Percentiles rank a stretch among this genome's conserved stretches.
Evolutionary conservation across 2,329 filamentous ascomycete genomes (phyloP).

Genomic region (Fonsecaea multimorphosa): DNA sequence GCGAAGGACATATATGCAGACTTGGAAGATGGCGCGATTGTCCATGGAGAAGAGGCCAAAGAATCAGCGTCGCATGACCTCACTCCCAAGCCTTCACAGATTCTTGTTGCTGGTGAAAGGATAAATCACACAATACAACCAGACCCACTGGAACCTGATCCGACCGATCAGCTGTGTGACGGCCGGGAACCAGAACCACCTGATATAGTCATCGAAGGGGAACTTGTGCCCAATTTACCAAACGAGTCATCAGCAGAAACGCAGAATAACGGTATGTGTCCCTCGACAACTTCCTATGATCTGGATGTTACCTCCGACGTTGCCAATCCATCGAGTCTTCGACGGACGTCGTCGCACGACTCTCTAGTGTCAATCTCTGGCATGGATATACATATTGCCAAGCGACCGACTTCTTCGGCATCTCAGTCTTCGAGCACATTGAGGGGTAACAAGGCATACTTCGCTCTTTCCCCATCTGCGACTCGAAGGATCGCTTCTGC

Average conservation of each 20-base stretch:
- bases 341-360: constrained; percentile 78
- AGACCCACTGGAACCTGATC: constrained; percentile 13
- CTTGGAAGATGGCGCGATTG: background rate
- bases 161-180: background rate
- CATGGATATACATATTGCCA: constrained; percentile 86
- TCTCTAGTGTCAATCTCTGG: constrained; percentile 86
- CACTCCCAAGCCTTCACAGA: constrained; percentile 35
- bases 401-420: constrained; percentile 76
- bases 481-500: constrained; percentile 43
- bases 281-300: background rate
- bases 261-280: background rate
- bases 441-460: constrained; percentile 37
- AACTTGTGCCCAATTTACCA: background rate
- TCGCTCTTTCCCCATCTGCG: constrained; percentile 41
- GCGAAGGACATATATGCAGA: background rate
- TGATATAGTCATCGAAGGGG: constrained; percentile 8
- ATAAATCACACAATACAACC: constrained; percentile 4
- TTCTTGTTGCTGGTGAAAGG: constrained; percentile 17
- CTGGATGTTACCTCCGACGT: constrained; percentile 14
- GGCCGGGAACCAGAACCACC: background rate
- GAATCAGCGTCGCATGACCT: constrained; percentile 26
- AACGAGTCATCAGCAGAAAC: background rate
- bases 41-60: background rate
- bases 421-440: constrained; percentile 41
- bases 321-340: constrained; percentile 50